Evolutionary conservation across 257 asterid genomes (phyloP).

Genomic region (Fraxinus quadrangulata): DNA sequence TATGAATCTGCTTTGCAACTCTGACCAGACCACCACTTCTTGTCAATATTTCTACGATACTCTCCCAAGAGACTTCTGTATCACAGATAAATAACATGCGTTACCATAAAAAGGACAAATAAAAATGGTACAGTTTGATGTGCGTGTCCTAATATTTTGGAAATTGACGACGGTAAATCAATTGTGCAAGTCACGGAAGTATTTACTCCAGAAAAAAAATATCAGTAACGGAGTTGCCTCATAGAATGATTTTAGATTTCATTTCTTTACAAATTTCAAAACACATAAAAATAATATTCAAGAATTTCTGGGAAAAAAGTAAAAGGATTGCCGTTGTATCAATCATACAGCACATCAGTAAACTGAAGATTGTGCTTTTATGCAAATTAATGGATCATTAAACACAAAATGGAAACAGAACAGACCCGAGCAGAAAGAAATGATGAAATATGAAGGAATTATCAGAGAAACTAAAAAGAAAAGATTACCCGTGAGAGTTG

Average conservation of each 20-base stretch:
- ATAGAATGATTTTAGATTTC: not conserved
- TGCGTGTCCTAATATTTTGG: not conserved
- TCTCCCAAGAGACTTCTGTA: not conserved
- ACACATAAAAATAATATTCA: not conserved
- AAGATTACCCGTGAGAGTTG: not conserved
- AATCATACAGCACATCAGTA: not conserved
- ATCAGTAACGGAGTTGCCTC: not conserved
- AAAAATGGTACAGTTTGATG: not conserved
- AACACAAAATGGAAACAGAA: not conserved
- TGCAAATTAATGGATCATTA: not conserved
- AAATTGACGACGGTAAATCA: not conserved
- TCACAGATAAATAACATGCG: not conserved
- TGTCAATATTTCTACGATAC: not conserved
- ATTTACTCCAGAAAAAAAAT: not conserved
- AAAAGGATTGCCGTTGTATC: not conserved
- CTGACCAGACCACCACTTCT: too few relatives aligned
- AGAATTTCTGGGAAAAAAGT: too few relatives aligned
- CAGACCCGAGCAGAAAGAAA: not conserved
- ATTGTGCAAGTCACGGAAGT: not conserved
- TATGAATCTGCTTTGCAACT: not conserved
- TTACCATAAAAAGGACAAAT: not conserved
- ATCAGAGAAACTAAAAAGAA: not conserved
- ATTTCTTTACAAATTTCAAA: not conserved
- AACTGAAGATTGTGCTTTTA: not conserved
- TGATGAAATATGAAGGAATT: too few relatives aligned